These are phyloP conservation scores for Paecilomyces dactylethromorphus DNA, from an alignment of 2,329 filamentous ascomycete genomes.

Conservation along the genomic window DNA sequence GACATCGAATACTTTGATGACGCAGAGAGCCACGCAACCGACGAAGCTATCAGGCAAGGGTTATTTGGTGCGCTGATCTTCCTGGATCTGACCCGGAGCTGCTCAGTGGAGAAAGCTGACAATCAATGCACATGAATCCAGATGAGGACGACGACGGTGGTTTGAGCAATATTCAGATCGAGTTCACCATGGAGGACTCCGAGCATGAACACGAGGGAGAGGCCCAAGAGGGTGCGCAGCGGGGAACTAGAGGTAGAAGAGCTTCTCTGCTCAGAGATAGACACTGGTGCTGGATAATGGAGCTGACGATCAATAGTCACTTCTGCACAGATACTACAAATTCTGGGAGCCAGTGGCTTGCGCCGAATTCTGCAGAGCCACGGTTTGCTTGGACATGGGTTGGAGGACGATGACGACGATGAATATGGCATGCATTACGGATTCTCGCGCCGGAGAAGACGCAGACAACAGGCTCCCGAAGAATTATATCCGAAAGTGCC, in stretches of 20 bases:
- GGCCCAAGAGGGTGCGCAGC: conserved; percentile 6
- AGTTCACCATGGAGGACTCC: conserved; percentile 20
- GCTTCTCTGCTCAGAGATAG: neutral
- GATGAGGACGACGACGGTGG: conserved; percentile 11
- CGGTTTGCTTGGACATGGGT: conserved; percentile 17
- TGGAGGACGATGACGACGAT: conserved; percentile 22
- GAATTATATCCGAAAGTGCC: conserved; percentile 75
- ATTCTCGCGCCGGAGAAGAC: conserved; percentile 37
- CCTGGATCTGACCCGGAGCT: neutral
- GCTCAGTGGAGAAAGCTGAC: conserved; percentile 1
- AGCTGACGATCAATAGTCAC: conserved; percentile 20
- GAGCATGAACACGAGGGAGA: conserved; percentile 11
- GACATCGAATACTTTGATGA: conserved; percentile 29
- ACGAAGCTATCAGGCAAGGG: conserved; percentile 29
- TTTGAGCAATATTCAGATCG: conserved; percentile 20
- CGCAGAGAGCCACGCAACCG: conserved; percentile 29
- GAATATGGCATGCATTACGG: conserved; percentile 23
- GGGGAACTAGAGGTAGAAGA: conserved; percentile 15
- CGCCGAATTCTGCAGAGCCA: conserved; percentile 43
- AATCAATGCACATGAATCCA: neutral
- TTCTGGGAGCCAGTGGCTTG: conserved; percentile 49
- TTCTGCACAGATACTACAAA: conserved; percentile 43
- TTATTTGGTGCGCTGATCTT: neutral
- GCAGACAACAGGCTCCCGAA: neutral
- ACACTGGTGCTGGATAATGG: neutral